Conservation (phyloP, 371 early-diverging fungal species). For the Apophysomyces elegans region DNA sequence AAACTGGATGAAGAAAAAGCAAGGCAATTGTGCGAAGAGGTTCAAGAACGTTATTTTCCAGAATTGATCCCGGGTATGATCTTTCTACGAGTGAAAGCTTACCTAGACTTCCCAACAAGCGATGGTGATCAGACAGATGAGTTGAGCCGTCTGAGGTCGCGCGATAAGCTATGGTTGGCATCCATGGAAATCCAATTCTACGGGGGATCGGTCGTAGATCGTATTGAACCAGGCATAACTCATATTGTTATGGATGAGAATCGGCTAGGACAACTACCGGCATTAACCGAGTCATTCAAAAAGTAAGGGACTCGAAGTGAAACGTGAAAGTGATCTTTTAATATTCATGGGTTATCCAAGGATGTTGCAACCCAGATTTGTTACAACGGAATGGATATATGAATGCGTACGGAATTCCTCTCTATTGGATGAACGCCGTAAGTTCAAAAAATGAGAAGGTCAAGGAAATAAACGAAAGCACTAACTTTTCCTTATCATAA, state of each 20-base stretch:
- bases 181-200: constrained; percentile 25
- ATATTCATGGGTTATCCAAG: neutral
- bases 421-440: constrained; percentile 25
- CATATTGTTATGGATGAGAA: constrained; percentile 37
- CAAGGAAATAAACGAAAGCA: no score
- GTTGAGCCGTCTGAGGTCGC: constrained; percentile 20
- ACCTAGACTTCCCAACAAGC: constrained; percentile 25
- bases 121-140: constrained; percentile 18
- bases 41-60: constrained; percentile 34
- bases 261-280: constrained; percentile 20
- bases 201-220: constrained; percentile 21
- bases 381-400: constrained; percentile 27
- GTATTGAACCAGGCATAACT: constrained; percentile 29
- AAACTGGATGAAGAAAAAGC: neutral
- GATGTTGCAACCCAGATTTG: constrained; percentile 19
- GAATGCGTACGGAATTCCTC: constrained; percentile 22
- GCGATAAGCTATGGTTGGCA: constrained; percentile 27
- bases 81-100: constrained; percentile 30
- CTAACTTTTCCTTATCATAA: no score
- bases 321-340: neutral
- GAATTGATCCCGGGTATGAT: constrained; percentile 34
- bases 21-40: constrained; percentile 21
- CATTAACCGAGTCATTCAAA: constrained; percentile 23
- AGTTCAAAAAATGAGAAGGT: neutral
- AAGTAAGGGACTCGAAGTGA: constrained; percentile 14